phyloP scores from a whole-genome alignment of 2,329 filamentous ascomycete species.

The Graphilbum ipis-grandicollis region DNA sequence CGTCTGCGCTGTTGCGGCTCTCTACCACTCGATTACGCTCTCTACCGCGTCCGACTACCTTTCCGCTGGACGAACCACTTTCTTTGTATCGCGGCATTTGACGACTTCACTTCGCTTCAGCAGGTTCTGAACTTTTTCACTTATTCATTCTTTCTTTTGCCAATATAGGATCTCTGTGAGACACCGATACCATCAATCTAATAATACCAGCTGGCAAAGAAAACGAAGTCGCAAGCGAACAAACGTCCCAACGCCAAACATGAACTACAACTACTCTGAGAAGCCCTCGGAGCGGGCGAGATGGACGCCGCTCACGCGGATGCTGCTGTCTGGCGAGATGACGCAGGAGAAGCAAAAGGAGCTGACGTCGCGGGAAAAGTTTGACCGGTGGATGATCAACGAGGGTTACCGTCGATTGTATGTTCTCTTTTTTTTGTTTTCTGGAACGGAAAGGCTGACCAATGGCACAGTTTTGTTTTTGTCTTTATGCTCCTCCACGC shows the following conservation, averaged over 20 bases:
- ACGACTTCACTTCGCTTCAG: constrained; percentile 23
- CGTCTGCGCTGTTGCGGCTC: neutral
- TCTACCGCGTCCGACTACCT: too few relatives aligned
- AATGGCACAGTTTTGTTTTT: constrained; percentile 66
- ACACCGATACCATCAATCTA: neutral
- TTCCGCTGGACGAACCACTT: neutral
- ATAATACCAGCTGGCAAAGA: constrained; percentile 1
- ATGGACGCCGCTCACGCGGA: constrained; percentile 69
- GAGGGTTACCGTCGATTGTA: constrained; percentile 70
- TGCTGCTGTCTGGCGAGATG: constrained; percentile 72
- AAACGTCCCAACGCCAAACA: too few relatives aligned
- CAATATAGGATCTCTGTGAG: neutral
- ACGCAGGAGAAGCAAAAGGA: constrained; percentile 54
- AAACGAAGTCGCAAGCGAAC: too few relatives aligned
- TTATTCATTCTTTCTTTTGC: neutral
- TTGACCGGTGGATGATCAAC: constrained; percentile 81
- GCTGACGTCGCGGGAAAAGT: constrained; percentile 51
- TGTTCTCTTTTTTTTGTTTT: constrained; percentile 15
- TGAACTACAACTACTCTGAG: constrained; percentile 9
- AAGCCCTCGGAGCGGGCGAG: constrained; percentile 51
- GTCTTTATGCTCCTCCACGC: constrained; percentile 57
- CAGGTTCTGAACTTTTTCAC: constrained; percentile 31
- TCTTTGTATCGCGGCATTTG: neutral
- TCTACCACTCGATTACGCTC: neutral
- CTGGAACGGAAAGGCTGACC: neutral